A percentile compares a stretch with the other conserved stretches of the same genome.
Conservation (phyloP, 495 filamentous ascomycete species). For the Jackrogersella minutella region DNA sequence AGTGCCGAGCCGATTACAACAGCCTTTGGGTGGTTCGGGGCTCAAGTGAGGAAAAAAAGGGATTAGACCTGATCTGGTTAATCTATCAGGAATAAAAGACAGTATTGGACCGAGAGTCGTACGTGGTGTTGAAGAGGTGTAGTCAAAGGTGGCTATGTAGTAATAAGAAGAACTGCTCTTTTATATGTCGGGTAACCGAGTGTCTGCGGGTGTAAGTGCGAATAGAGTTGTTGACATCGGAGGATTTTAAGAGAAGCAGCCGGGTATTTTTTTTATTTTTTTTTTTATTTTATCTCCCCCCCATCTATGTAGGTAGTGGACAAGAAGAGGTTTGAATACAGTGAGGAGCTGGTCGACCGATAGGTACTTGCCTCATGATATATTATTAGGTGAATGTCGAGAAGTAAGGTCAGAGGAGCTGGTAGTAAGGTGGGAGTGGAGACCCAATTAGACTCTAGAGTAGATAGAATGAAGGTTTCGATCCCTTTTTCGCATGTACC, state of each 20-base stretch:
- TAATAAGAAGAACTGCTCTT: background rate
- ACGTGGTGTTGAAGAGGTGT: background rate
- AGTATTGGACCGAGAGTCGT: background rate
- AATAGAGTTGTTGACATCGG: constrained; percentile 44
- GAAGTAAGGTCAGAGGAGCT: constrained; percentile 28
- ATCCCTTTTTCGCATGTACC: constrained; percentile 33
- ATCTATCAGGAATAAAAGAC: constrained; percentile 6
- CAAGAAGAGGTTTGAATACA: constrained; percentile 13
- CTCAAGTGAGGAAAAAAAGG: background rate
- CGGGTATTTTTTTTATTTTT: constrained; percentile 15
- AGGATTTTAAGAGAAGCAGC: constrained; percentile 41
- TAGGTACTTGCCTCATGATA: constrained; percentile 40
- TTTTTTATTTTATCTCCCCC: too few species aligned
- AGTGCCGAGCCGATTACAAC: constrained; percentile 3
- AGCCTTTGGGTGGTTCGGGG: background rate
- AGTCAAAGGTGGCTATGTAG: background rate
- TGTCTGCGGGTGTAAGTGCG: constrained; percentile 21
- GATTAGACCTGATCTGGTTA: constrained; percentile 1
- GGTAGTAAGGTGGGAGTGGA: constrained; percentile 39
- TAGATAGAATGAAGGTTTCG: constrained; percentile 32
- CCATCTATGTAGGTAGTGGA: constrained; percentile 17
- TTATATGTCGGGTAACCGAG: constrained; percentile 32
- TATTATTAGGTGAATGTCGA: constrained; percentile 40
- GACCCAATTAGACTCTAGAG: constrained; percentile 42
- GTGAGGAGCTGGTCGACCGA: constrained; percentile 13